These are phyloP conservation scores for Saccharomyces hybrid DNA, from an alignment of 1,139 yeast species.

Conservation along the genomic window DNA sequence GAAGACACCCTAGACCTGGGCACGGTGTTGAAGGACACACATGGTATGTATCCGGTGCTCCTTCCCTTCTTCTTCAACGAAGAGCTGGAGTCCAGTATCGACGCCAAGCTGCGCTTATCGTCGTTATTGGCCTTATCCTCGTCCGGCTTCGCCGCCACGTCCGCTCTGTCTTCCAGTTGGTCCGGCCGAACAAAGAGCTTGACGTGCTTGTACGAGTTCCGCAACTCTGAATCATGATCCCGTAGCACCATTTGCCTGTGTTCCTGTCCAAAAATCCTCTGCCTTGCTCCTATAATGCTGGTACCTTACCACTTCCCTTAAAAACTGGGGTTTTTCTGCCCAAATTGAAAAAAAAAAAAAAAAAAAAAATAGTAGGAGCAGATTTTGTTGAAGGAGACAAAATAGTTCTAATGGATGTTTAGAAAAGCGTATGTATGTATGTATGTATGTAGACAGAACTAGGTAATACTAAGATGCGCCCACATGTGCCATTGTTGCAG, in stretches of 20 bases:
- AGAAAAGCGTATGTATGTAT: not conserved
- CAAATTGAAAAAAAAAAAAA: not conserved
- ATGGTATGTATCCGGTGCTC: slow-evolving; percentile 14
- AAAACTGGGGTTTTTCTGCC: not conserved
- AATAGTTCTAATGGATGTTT: not conserved
- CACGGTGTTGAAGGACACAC: slow-evolving; percentile 32
- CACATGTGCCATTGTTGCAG: not conserved
- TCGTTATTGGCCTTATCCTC: not conserved
- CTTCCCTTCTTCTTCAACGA: not conserved
- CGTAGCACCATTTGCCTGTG: not conserved
- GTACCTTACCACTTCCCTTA: not conserved
- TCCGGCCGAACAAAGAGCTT: slow-evolving; percentile 6
- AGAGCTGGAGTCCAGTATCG: not conserved
- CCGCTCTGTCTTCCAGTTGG: not conserved
- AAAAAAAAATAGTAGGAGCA: not conserved
- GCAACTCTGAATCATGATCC: slow-evolving; percentile 12
- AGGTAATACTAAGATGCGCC: not conserved
- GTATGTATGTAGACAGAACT: not conserved
- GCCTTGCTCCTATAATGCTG: not conserved
- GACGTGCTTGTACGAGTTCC: slow-evolving; percentile 15
- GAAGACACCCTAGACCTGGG: slow-evolving; percentile 22
- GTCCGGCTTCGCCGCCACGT: not conserved
- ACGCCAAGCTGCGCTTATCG: not conserved
- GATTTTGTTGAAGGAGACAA: not conserved
- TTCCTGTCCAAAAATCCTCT: not conserved